Evolutionary conservation across 768 basidiomycete genomes (phyloP).

Genomic region (Lactarius deliciosus): DNA sequence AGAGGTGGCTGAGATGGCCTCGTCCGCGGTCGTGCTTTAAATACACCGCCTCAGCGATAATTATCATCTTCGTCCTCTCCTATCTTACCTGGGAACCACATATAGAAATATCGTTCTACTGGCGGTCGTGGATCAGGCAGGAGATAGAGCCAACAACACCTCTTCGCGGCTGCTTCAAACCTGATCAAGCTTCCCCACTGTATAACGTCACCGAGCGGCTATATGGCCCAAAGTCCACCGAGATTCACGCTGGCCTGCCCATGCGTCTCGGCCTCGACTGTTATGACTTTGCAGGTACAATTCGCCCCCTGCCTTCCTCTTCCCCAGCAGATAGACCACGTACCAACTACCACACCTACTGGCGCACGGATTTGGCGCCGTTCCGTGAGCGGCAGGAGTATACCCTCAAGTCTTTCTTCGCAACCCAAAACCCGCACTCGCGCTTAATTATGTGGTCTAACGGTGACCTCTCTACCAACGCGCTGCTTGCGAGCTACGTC

Average conservation of each 20-base stretch:
- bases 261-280: slow-evolving; percentile 84
- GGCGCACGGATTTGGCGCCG: slow-evolving; percentile 83
- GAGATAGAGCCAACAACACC: slow-evolving; percentile 69
- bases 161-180: slow-evolving; percentile 73
- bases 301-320: slow-evolving; percentile 38
- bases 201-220: slow-evolving; percentile 69
- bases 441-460: slow-evolving; percentile 91
- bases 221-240: slow-evolving; percentile 63
- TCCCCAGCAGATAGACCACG: slow-evolving; percentile 41
- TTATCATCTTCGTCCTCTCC: slow-evolving; percentile 28
- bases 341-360: slow-evolving; percentile 86
- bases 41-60: slow-evolving; percentile 28
- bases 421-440: slow-evolving; percentile 72
- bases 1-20: background rate
- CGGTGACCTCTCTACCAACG: slow-evolving; percentile 60
- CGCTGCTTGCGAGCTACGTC: slow-evolving; percentile 60
- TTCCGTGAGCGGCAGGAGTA: slow-evolving; percentile 83
- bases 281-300: slow-evolving; percentile 88
- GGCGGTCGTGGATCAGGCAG: slow-evolving; percentile 66
- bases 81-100: slow-evolving; percentile 65
- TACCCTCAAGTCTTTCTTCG: slow-evolving; percentile 92
- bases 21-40: slow-evolving; percentile 20
- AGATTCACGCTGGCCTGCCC: slow-evolving; percentile 78
- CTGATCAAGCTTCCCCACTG: slow-evolving; percentile 52
- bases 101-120: slow-evolving; percentile 80